Evolutionary conservation across 345 rosid species (phyloP), one percentile per base, ranked within the genome.

Genomic region (Draba incana): DNA sequence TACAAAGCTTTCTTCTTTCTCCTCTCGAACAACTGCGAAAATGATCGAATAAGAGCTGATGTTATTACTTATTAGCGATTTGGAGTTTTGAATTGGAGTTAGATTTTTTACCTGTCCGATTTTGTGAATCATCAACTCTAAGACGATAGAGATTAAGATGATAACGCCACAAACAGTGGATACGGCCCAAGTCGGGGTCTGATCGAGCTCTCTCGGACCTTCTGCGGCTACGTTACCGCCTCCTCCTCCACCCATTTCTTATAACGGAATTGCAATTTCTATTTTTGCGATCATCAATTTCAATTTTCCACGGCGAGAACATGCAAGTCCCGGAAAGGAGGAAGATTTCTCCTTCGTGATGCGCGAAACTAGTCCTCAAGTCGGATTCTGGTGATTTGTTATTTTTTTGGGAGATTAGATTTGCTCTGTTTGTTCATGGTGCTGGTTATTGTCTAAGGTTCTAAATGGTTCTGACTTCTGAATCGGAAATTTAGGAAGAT

Each of bases 101-200:
- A 47, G 50, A 25, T 6, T 6, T 6, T 13, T 31, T 51, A 84
- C 98, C 85, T 74, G 62, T 60, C 85, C 99, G 42, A 78, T 46
- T 7, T 42, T 15, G 71, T 91, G 96, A 77, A 94, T 78, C 75
- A 80, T 25, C 47, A 81, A 79, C 69, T 94, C 99, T 57, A 94
- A 59, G 23, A 77, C 11, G 57, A 94, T 87, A 8, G 99, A 94
- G 73, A 94, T 69, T 15, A 89, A 0, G 59, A 91, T 57, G 53
- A 91, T 94, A 23, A 77, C 74, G 12, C 86, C 87, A 70, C 85
- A 84, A 79, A 94, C 93, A 10, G 77, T 74, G 2, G 99, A 71
- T 12, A 94, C 97, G 3, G 99, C 97, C 99, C 99, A 91, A 7
- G 97, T 91, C 1, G 99, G 99, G 2, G 98, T 94, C 75, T 85